phyloP scores from a whole-genome alignment of 176 grass and related monocot species.

The Microstegium vimineum region DNA sequence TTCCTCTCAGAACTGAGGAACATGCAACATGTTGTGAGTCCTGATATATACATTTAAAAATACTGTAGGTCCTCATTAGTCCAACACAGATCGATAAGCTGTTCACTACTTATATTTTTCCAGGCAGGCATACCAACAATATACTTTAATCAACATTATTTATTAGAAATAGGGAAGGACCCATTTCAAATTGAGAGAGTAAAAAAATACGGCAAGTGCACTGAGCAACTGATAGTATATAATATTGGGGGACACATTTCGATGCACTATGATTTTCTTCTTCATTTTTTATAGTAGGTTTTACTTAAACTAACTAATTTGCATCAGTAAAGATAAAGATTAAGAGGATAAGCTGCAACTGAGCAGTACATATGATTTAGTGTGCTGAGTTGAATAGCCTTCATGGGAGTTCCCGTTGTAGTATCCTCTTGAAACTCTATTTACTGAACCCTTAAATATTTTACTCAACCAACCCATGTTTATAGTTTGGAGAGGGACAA shows the following conservation, averaged over 20 bases:
- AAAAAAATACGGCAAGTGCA: background rate
- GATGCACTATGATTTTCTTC: background rate
- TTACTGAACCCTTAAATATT: conserved; percentile 64
- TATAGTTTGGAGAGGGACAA: conserved; percentile 3
- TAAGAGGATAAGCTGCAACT: background rate
- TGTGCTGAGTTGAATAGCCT: conserved; percentile 36
- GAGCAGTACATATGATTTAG: conserved; percentile 39
- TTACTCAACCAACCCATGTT: conserved; percentile 77
- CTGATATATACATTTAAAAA: background rate
- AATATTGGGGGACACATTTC: background rate
- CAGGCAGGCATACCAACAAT: background rate
- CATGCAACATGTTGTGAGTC: background rate
- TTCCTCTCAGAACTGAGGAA: conserved; percentile 5
- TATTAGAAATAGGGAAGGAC: background rate
- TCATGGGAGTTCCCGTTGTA: conserved; percentile 44
- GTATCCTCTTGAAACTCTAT: conserved; percentile 66
- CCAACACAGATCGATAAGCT: background rate
- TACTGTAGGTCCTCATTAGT: background rate
- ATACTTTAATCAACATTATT: conserved; percentile 12
- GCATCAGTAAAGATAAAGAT: background rate
- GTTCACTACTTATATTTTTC: background rate
- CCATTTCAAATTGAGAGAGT: conserved; percentile 8
- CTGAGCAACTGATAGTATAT: background rate
- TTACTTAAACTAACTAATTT: conserved; percentile 3
- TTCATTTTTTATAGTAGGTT: background rate